Conservation (phyloP, 257 asterid genomes). For the Mitragyna speciosa region DNA sequence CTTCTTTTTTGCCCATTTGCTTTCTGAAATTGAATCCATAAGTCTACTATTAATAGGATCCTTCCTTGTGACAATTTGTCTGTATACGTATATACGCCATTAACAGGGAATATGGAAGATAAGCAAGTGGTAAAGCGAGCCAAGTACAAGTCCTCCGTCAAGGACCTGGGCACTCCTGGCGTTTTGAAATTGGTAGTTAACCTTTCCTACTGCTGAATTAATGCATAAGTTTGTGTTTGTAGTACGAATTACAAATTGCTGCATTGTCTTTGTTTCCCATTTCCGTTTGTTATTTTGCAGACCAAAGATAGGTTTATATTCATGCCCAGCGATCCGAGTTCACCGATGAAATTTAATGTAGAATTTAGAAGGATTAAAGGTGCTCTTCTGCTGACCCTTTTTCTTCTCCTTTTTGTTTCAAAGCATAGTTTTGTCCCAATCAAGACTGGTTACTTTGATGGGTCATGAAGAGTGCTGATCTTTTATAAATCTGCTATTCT, state of each 20-base stretch:
- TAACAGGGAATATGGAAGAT: slow-evolving; percentile 52
- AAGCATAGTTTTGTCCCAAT: not conserved
- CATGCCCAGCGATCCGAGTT: slow-evolving; percentile 65
- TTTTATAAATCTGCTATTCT: not conserved
- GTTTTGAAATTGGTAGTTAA: slow-evolving; percentile 64
- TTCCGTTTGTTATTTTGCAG: slow-evolving; percentile 40
- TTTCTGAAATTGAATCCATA: too few relatives aligned
- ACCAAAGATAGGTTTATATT: slow-evolving; percentile 57
- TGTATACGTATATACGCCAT: not conserved
- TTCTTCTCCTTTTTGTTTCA: not conserved
- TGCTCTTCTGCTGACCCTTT: slow-evolving; percentile 25
- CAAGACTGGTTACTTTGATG: slow-evolving; percentile 5
- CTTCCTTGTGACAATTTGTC: too few relatives aligned
- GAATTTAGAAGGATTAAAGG: slow-evolving; percentile 81
- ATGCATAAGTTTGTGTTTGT: not conserved
- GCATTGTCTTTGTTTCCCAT: not conserved
- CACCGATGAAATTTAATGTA: slow-evolving; percentile 67
- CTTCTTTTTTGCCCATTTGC: too few relatives aligned
- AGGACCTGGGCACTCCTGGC: slow-evolving; percentile 80
- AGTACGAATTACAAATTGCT: not conserved
- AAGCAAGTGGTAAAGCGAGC: slow-evolving; percentile 71
- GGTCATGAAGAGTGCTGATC: not conserved
- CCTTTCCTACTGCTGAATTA: not conserved
- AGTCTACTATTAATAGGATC: too few relatives aligned
- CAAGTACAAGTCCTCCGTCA: slow-evolving; percentile 62